phyloP scores from a whole-genome alignment of 106 monocot genomes.

The Dioscorea dumetorum region DNA sequence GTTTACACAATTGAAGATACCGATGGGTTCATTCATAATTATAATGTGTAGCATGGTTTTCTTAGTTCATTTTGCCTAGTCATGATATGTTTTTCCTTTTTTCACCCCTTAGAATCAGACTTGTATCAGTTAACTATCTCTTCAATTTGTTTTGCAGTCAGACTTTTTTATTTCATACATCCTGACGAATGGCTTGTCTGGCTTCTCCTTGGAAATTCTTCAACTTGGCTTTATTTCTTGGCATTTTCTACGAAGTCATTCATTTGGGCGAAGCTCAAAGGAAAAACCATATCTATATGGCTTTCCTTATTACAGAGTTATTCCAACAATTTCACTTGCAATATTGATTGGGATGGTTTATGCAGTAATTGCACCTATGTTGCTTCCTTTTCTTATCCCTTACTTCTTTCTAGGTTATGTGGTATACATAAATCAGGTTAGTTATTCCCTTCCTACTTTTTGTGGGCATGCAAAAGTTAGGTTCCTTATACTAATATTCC shows the following conservation, averaged over 20 bases:
- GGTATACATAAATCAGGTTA: conserved; percentile 71
- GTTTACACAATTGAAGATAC: too few species aligned
- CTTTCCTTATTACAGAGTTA: conserved; percentile 60
- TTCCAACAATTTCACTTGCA: conserved; percentile 68
- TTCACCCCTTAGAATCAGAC: not conserved
- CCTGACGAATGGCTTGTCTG: conserved; percentile 65
- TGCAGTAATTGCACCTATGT: conserved; percentile 54
- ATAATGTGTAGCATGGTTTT: not conserved
- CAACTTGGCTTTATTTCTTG: conserved; percentile 48
- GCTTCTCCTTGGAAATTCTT: conserved; percentile 66
- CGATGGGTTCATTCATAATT: too few species aligned
- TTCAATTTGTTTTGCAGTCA: conserved; percentile 37
- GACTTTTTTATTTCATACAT: conserved; percentile 82
- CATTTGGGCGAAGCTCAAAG: conserved; percentile 17
- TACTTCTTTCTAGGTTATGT: conserved; percentile 73
- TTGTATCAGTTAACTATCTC: not conserved
- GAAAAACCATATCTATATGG: conserved; percentile 50
- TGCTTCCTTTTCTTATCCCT: conserved; percentile 67
- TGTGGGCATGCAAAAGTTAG: too few species aligned
- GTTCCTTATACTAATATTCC: too few species aligned
- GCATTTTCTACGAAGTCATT: conserved; percentile 43
- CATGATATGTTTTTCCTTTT: not conserved
- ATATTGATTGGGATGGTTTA: conserved; percentile 78
- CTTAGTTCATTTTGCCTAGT: not conserved
- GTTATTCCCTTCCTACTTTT: conserved; percentile 6